These are phyloP conservation scores for Pseudonitzschia multiseries DNA, from an alignment of 108 stramenopile species.

Conservation along the genomic window DNA sequence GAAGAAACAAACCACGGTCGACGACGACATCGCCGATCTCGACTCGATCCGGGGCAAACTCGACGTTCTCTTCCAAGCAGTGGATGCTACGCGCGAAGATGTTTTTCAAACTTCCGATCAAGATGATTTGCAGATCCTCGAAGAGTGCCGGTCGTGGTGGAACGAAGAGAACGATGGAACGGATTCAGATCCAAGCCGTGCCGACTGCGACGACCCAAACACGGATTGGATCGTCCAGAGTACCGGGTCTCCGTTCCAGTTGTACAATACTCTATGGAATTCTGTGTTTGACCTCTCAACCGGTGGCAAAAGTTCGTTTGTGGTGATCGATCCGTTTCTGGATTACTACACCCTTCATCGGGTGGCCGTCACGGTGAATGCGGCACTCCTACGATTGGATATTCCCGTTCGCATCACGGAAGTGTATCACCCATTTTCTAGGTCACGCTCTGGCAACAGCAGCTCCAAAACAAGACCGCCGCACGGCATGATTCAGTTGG, in stretches of 20 bases:
- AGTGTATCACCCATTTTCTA: slow-evolving; percentile 31
- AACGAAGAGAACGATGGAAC: not conserved
- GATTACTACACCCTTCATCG: slow-evolving; percentile 28
- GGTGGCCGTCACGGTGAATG: slow-evolving; percentile 44
- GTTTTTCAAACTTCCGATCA: not conserved
- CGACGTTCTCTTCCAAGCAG: slow-evolving; percentile 17
- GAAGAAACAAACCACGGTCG: slow-evolving; percentile 4
- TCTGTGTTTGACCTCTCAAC: not conserved
- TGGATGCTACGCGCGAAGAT: slow-evolving; percentile 16
- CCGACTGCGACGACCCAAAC: not conserved
- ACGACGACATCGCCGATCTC: slow-evolving; percentile 10
- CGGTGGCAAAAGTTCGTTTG: not conserved
- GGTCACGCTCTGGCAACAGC: not conserved
- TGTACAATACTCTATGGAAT: slow-evolving; percentile 22
- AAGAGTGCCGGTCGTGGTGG: slow-evolving; percentile 14
- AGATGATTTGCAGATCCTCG: slow-evolving; percentile 1
- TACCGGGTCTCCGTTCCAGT: slow-evolving; percentile 12
- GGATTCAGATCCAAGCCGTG: not conserved
- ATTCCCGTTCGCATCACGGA: slow-evolving; percentile 27
- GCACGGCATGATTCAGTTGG: slow-evolving; percentile 20
- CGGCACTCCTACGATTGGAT: slow-evolving; percentile 30
- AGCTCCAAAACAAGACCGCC: slow-evolving; percentile 6
- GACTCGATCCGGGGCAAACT: slow-evolving; percentile 16
- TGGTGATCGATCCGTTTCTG: slow-evolving; percentile 21
- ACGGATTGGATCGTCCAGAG: slow-evolving; percentile 17